These are phyloP conservation scores for Colletotrichum shisoi DNA, from an alignment of 2,329 filamentous ascomycete species.

Conservation along the genomic window DNA sequence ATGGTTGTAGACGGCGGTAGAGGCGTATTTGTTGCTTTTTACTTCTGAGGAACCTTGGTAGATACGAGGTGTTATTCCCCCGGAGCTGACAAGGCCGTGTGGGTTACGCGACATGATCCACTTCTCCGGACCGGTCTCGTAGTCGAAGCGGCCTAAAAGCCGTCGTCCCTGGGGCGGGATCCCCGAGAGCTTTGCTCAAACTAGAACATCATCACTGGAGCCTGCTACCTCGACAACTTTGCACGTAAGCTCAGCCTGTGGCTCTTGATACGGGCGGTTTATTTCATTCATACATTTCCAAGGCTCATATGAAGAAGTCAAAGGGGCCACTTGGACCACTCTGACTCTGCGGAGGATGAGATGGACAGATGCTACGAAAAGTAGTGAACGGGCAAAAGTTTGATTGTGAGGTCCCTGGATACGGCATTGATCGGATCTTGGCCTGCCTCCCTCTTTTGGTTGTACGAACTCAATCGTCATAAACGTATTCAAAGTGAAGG, in stretches of 20 bases:
- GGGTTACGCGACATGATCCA: too few species aligned
- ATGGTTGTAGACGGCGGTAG: too few species aligned
- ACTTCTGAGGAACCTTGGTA: too few species aligned
- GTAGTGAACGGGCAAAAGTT: slow-evolving; percentile 37
- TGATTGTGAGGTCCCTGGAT: slow-evolving; percentile 36
- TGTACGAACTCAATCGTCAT: neutral
- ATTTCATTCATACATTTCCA: slow-evolving; percentile 40
- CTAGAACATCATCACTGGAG: too few species aligned
- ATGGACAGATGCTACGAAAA: slow-evolving; percentile 42
- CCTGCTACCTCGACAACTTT: too few species aligned
- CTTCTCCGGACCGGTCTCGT: too few species aligned
- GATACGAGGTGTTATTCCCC: too few species aligned
- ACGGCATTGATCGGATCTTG: slow-evolving; percentile 9
- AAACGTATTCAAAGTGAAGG: slow-evolving; percentile 37
- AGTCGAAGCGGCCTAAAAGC: too few species aligned
- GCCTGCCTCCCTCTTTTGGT: neutral
- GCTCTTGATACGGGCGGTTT: slow-evolving; percentile 39
- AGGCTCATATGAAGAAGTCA: slow-evolving; percentile 40
- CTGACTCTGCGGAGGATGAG: slow-evolving; percentile 29
- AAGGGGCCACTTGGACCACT: slow-evolving; percentile 41
- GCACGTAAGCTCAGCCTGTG: slow-evolving; percentile 32
- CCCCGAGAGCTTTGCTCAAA: too few species aligned
- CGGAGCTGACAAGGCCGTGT: too few species aligned
- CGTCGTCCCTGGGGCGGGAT: too few species aligned
- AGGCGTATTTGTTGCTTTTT: too few species aligned